Evolutionary conservation across 2,329 filamentous ascomycete genomes (phyloP), one percentile per base, ranked within the genome.

Genomic region (Xylariaceae sp.): DNA sequence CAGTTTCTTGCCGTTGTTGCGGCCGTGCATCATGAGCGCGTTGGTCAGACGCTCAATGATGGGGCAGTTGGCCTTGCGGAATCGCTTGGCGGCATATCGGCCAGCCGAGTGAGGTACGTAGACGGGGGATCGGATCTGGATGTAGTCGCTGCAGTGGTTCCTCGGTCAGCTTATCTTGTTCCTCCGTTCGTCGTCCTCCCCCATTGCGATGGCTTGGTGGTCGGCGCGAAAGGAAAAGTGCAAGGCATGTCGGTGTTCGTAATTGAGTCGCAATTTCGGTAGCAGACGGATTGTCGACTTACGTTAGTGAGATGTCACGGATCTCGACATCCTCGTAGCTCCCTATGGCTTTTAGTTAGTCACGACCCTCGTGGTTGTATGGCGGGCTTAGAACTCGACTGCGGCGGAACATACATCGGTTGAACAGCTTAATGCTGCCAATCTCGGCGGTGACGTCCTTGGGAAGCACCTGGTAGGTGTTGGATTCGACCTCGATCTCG

Each of bases 1-100:
- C 75, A 97, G 87, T 90, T 99, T 99, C 89, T 99, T 99, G 80
- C 94, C 94, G 89, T 96, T 99, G 89, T 99, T 99, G 81, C 94
- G 94, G 80, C 94, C 94, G 87, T 99, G 96, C 92, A 97, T 97
- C 95, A 99, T 99, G 76, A 99, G 87, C 59, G 94, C 97, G 89
- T 99, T 99, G 85, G 94, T 99, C 71, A 99, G 87, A 77, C 94
- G 92, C 89, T 99, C 94, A 75, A 99, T 96, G 87, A 99, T 97
- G 72, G 94, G 94, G 89, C 94, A 99, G 86, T 97, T 95, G 76
- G 95, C 94, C 88, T 99, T 99, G 84, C 94, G 89, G 90, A 99
- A 99, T 75, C 95, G 88, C 91, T 99, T 99, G 80, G 87, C 85
- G 74, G 94, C 94, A 86, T 96, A 99, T 76, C 91, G 90, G 76